These are phyloP conservation scores for Gnomoniopsis sp. DNA, from an alignment of 2,329 filamentous ascomycete species.

Conservation along the genomic window DNA sequence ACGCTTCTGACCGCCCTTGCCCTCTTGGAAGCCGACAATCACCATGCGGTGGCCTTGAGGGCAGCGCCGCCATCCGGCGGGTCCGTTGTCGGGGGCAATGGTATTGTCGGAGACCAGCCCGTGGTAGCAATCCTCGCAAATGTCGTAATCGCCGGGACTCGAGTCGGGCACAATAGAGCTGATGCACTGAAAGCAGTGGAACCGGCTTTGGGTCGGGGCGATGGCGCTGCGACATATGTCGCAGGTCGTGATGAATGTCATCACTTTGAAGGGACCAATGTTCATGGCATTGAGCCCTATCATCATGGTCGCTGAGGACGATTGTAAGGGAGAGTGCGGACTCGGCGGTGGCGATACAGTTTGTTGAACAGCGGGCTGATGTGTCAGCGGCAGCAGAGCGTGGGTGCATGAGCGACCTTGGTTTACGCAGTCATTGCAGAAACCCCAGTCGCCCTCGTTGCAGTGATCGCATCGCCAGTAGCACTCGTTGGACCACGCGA, in stretches of 20 bases:
- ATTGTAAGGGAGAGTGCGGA: constrained; percentile 38
- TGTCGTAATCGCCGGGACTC: constrained; percentile 74
- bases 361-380: constrained; percentile 39
- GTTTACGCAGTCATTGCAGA: constrained; percentile 84
- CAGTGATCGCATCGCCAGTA: constrained; percentile 88
- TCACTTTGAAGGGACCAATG: constrained; percentile 58
- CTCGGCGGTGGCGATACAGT: constrained; percentile 34
- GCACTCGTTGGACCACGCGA: constrained; percentile 71
- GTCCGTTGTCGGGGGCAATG: constrained; percentile 72
- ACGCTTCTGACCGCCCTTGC: constrained; percentile 63
- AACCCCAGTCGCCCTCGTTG: constrained; percentile 93
- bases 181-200: constrained; percentile 76
- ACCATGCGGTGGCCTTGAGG: constrained; percentile 80
- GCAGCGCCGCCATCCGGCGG: constrained; percentile 80
- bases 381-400: constrained; percentile 71
- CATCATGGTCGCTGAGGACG: constrained; percentile 45
- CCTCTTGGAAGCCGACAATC: constrained; percentile 69
- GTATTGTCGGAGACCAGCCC: constrained; percentile 59
- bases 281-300: constrained; percentile 42
- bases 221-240: constrained; percentile 76
- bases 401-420: constrained; percentile 79
- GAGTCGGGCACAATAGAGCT: constrained; percentile 44
- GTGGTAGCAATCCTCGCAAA: constrained; percentile 76
- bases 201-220: constrained; percentile 63
- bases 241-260: constrained; percentile 73